A percentile compares a stretch with the other conserved stretches of the same genome.
Conservation (phyloP, 2,329 filamentous ascomycete species). For the Cladosporium colombiae region DNA sequence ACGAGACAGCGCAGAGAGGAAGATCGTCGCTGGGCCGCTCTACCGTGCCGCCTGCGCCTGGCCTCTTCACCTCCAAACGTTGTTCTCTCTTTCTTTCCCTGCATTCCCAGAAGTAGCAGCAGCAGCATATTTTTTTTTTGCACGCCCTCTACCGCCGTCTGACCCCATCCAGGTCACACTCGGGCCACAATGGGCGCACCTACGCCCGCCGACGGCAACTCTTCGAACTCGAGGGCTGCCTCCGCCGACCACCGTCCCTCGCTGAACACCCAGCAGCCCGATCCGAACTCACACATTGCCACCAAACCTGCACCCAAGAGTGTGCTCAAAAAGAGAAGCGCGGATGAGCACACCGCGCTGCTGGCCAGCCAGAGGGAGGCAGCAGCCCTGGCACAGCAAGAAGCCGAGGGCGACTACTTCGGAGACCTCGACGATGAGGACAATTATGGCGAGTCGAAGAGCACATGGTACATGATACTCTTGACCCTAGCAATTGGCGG, state of each 20-base stretch:
- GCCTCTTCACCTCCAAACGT: slow-evolving; percentile 10
- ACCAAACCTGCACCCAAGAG: slow-evolving; percentile 4
- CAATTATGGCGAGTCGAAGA: slow-evolving; percentile 57
- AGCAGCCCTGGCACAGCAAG: not conserved
- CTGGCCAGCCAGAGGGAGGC: slow-evolving; percentile 21
- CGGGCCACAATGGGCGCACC: slow-evolving; percentile 7
- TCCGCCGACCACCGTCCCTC: slow-evolving; percentile 14
- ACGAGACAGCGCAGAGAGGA: slow-evolving; percentile 1
- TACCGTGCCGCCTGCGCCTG: slow-evolving; percentile 12
- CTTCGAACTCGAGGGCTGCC: slow-evolving; percentile 8
- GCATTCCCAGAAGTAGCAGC: not conserved
- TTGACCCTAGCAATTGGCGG: slow-evolving; percentile 84
- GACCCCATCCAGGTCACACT: not conserved
- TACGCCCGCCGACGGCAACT: slow-evolving; percentile 11
- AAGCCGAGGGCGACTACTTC: slow-evolving; percentile 13
- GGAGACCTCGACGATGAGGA: slow-evolving; percentile 22
- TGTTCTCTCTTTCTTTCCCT: slow-evolving; percentile 14
- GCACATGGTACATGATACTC: slow-evolving; percentile 79
- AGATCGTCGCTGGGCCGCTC: slow-evolving; percentile 10
- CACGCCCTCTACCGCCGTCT: not conserved
- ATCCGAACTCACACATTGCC: slow-evolving; percentile 7
- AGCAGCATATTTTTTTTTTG: not conserved
- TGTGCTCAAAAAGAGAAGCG: slow-evolving; percentile 18
- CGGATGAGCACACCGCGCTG: slow-evolving; percentile 22
- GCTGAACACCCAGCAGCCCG: slow-evolving; percentile 13